Evolutionary conservation across 805 yeast genomes (phyloP), one percentile per base, ranked within the genome.

Genomic region (Saturnispora kantuleensis): DNA sequence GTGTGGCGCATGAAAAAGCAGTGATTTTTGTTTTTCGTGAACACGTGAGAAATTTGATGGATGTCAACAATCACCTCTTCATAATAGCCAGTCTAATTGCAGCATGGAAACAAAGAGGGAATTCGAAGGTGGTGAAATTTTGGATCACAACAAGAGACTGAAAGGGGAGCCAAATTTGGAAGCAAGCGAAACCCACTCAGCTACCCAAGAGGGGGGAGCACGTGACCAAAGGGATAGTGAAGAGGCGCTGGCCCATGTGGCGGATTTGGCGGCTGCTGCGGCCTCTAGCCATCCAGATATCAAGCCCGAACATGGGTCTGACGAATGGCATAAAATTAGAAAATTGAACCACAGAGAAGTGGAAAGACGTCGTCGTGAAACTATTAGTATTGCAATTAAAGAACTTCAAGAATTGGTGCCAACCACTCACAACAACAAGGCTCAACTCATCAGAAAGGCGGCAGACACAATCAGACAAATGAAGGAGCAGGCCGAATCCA

Each of bases 281-380:
- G 41, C 34, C 5, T 29, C 41, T 28, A 31, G 18, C 31, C 45
- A 10, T 15, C 39, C 15, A 9, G 33, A 42, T 26, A 10, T 18
- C 9, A 38, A 38, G 17, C 33, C 40, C 5, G 37, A 35, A 17
- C 46, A 43, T 38, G 93, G 93, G n/a, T 64, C 82, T 29, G 86
- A 81, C 38, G 94, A 84, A 60, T 84, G 93, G 90, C 87, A 82
- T 58, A 73, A 73, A 49, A 77, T 79, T 59, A 79, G 96, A 56
- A 81, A 84, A 56, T 85, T 85, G 55, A 89, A 87, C 64, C 98
- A 93, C 68, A 89, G 88, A 65, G 96, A 89, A 65, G 97, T 89
- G 17, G 97, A 89, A 66, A 76, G 95, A 59, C 78, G 96, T 55
- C 77, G 97, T 64, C 77, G 97, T 58, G 95, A 88, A 60, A 76